Base-by-base conservation (phyloP, 208 protist species). In the Crithidia bombi region DNA sequence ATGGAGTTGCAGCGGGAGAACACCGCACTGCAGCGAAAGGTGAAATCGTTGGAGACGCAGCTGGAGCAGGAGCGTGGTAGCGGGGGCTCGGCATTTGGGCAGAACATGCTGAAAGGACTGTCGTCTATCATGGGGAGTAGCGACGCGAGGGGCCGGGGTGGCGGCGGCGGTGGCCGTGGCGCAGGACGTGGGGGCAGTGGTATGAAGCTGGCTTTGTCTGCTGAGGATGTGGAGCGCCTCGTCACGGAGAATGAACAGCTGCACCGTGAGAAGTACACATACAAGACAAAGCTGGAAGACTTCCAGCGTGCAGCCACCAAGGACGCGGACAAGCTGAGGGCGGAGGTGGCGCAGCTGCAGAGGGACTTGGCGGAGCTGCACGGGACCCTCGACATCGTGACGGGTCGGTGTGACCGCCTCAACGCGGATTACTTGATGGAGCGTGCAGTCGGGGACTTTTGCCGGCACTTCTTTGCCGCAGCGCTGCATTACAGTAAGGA, bases 211-310 rank as follows among this genome's bases (percentile, higher is more conserved):
- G 35, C 54, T 3, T 47, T 92, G 11, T 83, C 73, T 15, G 51
- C 73, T 12, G 84, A 87, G 47, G 89, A 92, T 54, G 80, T 89
- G 26, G 87, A 92, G 68, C 79, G 85, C 25, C 50, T 95, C 15
- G 66, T 95, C 5, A 38, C 50, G 15, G 83, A 93, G 47, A 95
- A 95, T 56, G 81, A 95, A 55, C 58, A 67, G 49, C 69, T 95
- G 51, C 87, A 91, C 55, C 86, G 86, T 36, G 78, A 91, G 58
- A 69, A 83, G 30, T 95, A 85, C 65, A 76, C 78, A 7, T 32
- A 79, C 49, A 79, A 84, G 55, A 88, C 69, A 12, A 79, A 80
- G 28, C 70, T 80, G 30, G 85, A 89, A 32, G 78, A 87, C 39
- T 49, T 66, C 17, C 54, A 66, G 32, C 59, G 70, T 26, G 69